Evolutionary conservation across 2,329 filamentous ascomycete species (phyloP), one percentile per base, ranked within the genome.

Genomic region (Chrysosporium keratinophilum): DNA sequence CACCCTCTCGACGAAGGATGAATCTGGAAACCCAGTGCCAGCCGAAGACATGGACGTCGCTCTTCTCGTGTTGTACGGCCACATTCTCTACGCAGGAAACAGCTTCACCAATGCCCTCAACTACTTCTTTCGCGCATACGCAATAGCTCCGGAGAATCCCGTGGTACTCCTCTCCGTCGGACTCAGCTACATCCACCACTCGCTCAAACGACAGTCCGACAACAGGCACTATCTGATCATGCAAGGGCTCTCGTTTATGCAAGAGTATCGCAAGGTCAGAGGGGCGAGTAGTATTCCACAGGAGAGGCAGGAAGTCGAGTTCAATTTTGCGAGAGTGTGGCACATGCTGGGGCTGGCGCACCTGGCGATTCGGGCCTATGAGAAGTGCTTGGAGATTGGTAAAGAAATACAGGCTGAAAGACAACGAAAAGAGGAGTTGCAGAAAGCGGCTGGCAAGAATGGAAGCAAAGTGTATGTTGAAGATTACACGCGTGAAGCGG

Each of bases 181-280:
- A 0, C 78, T 93, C 11, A 84, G 84, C 31, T 97, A 95, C 67
- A 80, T 96, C 39, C 88, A 96, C 67, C 86, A 93, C 66, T 84
- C 86, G 0, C 78, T 96, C 64, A 96, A 97, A 68, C 80, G 91
- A 1, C 88, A 95, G 67, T 83, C 85, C 0, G 88, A 91, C 46
- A 97, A 97, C 65, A 77, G 93, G 1, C 91, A 97, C 65, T 91
- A 87, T 64, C 80, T 89, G 40, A 82, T 96, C 41, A 77, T 88
- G 59, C 90, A 97, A 67, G 93, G 89, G 0, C 78, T 96, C 49
- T 76, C 83, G 0, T 96, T 95, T 63, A 71, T 97, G 54, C 80
- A 84, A 54, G 75, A 81, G 35, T 95, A 94, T 69, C 84, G 86
- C 60, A 75, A 81, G 2, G 65, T 80, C 23, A 77, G 85, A 23